Conservation (phyloP, 1,284 basidiomycete genomes). For the Mycena sp. region DNA sequence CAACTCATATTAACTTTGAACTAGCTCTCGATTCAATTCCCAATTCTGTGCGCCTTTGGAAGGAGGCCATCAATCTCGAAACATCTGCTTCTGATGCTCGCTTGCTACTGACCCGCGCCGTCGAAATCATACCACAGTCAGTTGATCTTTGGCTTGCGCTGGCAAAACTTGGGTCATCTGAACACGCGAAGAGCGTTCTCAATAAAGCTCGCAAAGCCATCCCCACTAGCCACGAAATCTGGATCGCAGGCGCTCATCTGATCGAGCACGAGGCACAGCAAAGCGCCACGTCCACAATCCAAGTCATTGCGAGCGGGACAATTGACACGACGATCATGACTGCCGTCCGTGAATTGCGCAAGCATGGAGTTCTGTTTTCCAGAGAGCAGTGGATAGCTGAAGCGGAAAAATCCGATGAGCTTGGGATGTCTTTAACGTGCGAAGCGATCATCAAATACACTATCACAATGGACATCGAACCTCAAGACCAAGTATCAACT, state of each 20-base stretch:
- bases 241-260: not conserved
- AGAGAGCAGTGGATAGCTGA: constrained; percentile 97
- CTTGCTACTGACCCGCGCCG: constrained; percentile 90
- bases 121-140: constrained; percentile 94
- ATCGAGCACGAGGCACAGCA: not conserved
- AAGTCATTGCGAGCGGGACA: no score
- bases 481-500: constrained; percentile 55
- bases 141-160: constrained; percentile 98
- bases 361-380: constrained; percentile 87
- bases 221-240: not conserved
- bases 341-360: constrained; percentile 81
- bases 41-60: constrained; percentile 96
- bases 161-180: constrained; percentile 90
- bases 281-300: no score
- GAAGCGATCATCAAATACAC: constrained; percentile 96
- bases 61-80: constrained; percentile 97
- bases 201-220: constrained; percentile 92
- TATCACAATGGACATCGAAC: constrained; percentile 88
- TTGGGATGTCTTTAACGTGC: constrained; percentile 86
- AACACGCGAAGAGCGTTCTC: constrained; percentile 90
- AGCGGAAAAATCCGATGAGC: constrained; percentile 89
- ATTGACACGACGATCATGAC: constrained; percentile 90
- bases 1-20: no score
- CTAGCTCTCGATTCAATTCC: constrained; percentile 93
- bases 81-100: constrained; percentile 88